Base-by-base conservation (phyloP, 768 basidiomycete species). In the Xerocomellus intermedius region DNA sequence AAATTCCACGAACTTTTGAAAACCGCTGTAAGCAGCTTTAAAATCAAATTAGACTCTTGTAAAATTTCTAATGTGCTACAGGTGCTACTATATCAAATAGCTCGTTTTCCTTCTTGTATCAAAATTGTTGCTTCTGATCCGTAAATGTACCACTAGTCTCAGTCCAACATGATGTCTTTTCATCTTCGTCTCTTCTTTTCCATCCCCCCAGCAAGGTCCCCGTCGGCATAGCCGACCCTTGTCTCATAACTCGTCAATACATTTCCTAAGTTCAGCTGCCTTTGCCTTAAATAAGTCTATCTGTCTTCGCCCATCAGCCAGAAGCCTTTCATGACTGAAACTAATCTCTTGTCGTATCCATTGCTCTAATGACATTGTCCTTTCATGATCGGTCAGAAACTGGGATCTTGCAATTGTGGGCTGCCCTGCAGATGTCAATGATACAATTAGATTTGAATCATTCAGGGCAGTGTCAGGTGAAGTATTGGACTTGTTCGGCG, bases 341-440 rank as follows among this genome's bases (percentile, higher is more conserved):
- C 78, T 78, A 68, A 91, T 87, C 72, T 93, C 90, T 60, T 83
- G 81, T 51, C 86, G 77, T 54, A 93, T 84, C 82, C 89, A 89
- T 64, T 94, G 83, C 64, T 94, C 91, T 45, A 94, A 79, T 0
- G 90, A 88, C 88, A 94, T 86, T 19, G 77, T 72, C 55, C 85
- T 75, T 66, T 94, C 88, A 19, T 81, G 82, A 33, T 42, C 68
- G 51, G 57, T 69, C 45, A 53, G 70, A 57, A 17, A 28, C 42
- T 62, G 58, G n/a, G 64, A n/a, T 32, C 36, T 32, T 30, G 56
- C 19, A 52, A 62, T 28, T 39, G 41, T 49, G 30, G 64, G 55
- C 7, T 56, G 48, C 28, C 52, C 55, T 33, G 54, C 32, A 14
- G 57, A 48, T 5, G 57, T 62, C 30, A 66, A 22, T 36, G 59